phyloP scores from a whole-genome alignment of 805 yeast genomes.

The Torulaspora microellipsoides region DNA sequence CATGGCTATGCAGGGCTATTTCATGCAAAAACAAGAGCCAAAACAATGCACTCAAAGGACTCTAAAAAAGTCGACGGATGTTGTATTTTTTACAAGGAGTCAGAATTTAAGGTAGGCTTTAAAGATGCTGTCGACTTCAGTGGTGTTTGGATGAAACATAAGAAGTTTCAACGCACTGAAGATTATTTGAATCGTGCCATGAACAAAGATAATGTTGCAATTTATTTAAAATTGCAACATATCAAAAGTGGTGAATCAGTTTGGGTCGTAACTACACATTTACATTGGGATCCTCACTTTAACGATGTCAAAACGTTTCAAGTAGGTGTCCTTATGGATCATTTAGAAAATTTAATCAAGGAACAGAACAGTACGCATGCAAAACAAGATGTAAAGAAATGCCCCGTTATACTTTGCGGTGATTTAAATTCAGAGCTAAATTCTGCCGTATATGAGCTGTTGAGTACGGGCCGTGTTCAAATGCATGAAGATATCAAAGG shows the following conservation, averaged over 20 bases:
- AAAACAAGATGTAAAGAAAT: constrained; percentile 49
- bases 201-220: constrained; percentile 91
- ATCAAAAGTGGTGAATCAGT: constrained; percentile 64
- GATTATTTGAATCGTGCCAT: constrained; percentile 94
- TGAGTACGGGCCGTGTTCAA: constrained; percentile 75
- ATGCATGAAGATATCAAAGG: constrained; percentile 79
- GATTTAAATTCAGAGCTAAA: constrained; percentile 86
- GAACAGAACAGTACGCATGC: constrained; percentile 42
- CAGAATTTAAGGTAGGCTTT: constrained; percentile 65
- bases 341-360: constrained; percentile 63
- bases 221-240: constrained; percentile 71
- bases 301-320: constrained; percentile 96
- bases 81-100: constrained; percentile 79
- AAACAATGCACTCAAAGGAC: constrained; percentile 77
- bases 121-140: constrained; percentile 79
- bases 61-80: constrained; percentile 96
- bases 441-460: constrained; percentile 88
- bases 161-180: constrained; percentile 85
- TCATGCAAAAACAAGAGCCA: constrained; percentile 86
- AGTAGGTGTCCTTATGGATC: constrained; percentile 86
- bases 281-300: constrained; percentile 97
- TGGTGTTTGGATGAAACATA: constrained; percentile 71
- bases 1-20: constrained; percentile 78
- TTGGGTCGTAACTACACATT: constrained; percentile 82
- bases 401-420: constrained; percentile 86